Evolutionary conservation across 176 grass and related monocot genomes (phyloP).

Genomic region (Lolium multiflorum): DNA sequence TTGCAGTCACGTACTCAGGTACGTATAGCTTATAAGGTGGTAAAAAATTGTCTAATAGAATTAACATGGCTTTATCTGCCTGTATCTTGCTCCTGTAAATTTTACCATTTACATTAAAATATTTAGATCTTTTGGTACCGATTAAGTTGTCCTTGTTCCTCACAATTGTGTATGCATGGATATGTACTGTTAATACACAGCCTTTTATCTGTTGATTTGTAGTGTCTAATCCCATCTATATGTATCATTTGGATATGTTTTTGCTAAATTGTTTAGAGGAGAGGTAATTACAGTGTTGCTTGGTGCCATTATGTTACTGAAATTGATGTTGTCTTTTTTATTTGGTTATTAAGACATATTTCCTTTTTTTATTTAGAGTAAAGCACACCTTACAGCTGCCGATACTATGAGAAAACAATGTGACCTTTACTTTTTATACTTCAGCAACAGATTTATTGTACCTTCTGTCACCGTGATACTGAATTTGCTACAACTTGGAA

Average conservation of each 20-base stretch:
- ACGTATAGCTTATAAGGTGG: not conserved
- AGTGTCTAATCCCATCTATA: not conserved
- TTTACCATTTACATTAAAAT: not conserved
- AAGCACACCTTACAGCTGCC: not conserved
- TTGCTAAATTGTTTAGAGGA: not conserved
- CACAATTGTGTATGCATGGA: not conserved
- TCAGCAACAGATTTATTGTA: not conserved
- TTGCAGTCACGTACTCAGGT: too few relatives aligned
- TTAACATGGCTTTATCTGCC: not conserved
- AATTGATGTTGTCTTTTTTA: not conserved
- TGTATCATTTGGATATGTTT: not conserved
- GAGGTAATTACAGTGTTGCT: not conserved
- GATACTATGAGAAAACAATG: not conserved
- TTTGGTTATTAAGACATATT: not conserved
- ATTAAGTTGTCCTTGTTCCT: not conserved
- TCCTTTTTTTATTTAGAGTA: not conserved
- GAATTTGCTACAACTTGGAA: not conserved
- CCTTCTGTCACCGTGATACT: not conserved
- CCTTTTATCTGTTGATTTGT: slow-evolving; percentile 23
- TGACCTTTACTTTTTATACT: not conserved
- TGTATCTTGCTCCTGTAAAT: slow-evolving; percentile 7
- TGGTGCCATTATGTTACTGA: not conserved
- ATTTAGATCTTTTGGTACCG: not conserved
- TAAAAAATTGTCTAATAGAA: not conserved
- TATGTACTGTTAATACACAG: slow-evolving; percentile 9